Conservation (phyloP, 495 filamentous ascomycete genomes). For the Bombardia bombarda region DNA sequence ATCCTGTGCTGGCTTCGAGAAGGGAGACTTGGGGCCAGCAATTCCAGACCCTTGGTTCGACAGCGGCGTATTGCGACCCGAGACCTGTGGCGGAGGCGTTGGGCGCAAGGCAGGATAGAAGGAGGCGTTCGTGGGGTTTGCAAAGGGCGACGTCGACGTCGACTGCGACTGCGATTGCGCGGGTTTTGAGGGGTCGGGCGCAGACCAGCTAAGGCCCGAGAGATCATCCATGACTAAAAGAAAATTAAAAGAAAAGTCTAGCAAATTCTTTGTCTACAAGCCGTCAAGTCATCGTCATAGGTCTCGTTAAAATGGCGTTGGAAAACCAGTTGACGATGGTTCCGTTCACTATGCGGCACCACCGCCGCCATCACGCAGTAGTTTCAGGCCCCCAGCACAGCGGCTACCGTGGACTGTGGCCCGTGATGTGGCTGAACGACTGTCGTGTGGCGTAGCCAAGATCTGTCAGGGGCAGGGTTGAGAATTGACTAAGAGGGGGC, state of each 20-base stretch:
- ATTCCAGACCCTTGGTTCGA: conserved; percentile 46
- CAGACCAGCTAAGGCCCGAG: conserved; percentile 44
- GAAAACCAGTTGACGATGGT: too few relatives aligned
- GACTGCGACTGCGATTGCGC: conserved; percentile 32
- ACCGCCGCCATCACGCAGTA: too few relatives aligned
- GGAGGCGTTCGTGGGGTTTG: conserved; percentile 39
- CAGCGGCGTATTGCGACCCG: conserved; percentile 62
- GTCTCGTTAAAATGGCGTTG: neutral
- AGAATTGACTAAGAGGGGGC: too few relatives aligned
- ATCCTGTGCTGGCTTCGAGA: conserved; percentile 59
- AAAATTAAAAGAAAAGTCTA: neutral
- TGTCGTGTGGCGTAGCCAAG: too few relatives aligned
- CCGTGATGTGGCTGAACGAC: too few relatives aligned
- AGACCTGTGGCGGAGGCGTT: conserved; percentile 49
- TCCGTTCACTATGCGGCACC: too few relatives aligned
- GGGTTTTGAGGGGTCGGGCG: conserved; percentile 26
- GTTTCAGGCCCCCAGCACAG: too few relatives aligned
- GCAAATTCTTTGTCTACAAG: neutral
- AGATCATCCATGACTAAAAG: conserved; percentile 47
- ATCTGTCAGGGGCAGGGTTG: too few relatives aligned
- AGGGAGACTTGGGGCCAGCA: conserved; percentile 43
- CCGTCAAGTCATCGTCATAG: neutral
- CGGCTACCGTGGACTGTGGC: too few relatives aligned
- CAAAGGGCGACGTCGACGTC: conserved; percentile 33
- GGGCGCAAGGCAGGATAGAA: conserved; percentile 52